Conservation (phyloP, 2,329 filamentous ascomycete genomes). For the Neofusicoccum ribis region DNA sequence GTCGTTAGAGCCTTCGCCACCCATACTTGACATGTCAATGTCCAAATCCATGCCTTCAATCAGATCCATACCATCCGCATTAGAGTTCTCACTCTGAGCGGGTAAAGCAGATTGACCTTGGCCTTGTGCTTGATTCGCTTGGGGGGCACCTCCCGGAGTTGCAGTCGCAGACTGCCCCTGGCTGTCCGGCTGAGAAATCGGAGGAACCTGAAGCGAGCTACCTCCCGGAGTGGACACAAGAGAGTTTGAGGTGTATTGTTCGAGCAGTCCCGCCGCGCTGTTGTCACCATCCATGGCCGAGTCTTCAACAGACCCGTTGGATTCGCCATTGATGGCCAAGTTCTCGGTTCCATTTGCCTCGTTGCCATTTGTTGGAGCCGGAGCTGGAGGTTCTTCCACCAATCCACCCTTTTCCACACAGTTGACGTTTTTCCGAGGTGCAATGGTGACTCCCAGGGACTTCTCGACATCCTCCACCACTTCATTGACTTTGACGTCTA, state of each 20-base stretch:
- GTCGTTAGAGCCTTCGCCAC: slow-evolving; percentile 36
- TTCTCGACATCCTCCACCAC: slow-evolving; percentile 75
- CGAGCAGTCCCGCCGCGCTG: slow-evolving; percentile 61
- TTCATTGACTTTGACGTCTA: slow-evolving; percentile 60
- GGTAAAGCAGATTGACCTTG: slow-evolving; percentile 13
- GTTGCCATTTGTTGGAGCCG: slow-evolving; percentile 31
- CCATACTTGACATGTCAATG: slow-evolving; percentile 60
- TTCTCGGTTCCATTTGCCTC: slow-evolving; percentile 10
- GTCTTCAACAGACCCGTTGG: slow-evolving; percentile 11
- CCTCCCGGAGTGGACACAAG: slow-evolving; percentile 62
- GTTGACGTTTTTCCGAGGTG: slow-evolving; percentile 63
- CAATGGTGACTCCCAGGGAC: slow-evolving; percentile 66
- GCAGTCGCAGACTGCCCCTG: slow-evolving; percentile 53
- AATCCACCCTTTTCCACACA: slow-evolving; percentile 78
- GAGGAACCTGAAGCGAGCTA: slow-evolving; percentile 59
- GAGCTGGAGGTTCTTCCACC: slow-evolving; percentile 53
- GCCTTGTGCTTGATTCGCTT: neutral
- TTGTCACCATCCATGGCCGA: slow-evolving; percentile 36
- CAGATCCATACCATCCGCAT: slow-evolving; percentile 32
- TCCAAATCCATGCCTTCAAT: slow-evolving; percentile 39
- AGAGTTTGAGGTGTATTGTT: slow-evolving; percentile 66
- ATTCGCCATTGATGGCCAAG: slow-evolving; percentile 23
- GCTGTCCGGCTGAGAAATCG: slow-evolving; percentile 51
- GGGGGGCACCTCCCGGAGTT: slow-evolving; percentile 21
- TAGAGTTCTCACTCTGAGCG: slow-evolving; percentile 28